Base-by-base conservation (phyloP, 805 yeast genomes). In the Candida succiphila region DNA sequence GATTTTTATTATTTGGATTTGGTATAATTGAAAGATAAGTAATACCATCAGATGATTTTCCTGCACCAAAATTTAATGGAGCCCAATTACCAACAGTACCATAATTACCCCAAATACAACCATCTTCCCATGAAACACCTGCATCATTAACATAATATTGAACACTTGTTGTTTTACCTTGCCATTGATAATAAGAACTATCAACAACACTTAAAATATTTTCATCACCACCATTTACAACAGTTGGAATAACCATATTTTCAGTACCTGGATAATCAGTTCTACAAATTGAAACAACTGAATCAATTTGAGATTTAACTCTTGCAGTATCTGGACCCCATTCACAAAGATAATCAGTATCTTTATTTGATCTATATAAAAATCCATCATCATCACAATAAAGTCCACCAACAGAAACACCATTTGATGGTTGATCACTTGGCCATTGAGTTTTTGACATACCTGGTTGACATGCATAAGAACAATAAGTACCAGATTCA, bases 371-470 rank as follows among this genome's bases (percentile, higher is more conserved):
- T 56, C 67, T 72, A 72, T 77, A 75, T 47, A 79, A 65, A 54
- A 61, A 66, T 37, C 86, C 86, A 34, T 31, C 42, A 37, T 65
- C 48, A 37, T 65, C 48, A 67, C 87, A 79, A 45, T 56, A 56
- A 46, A 79, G 64, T 39, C 87, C 87, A 60, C 87, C 87, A 35
- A 78, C 72, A 28, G 85, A 74, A 40, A 75, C 72, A 56, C 85
- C 87, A 50, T 61, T 70, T 26, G 72, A 37, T 26, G 87, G 87
- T 60, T 78, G 87, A 23, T 54, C 45, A 27, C 70, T 53, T 26
- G 86, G 86, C 85, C 85, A 78, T 61, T 78, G 87, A 38, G 86
- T 78, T 67, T 78, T 78, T 49, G 85, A 75, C 81, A 75, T 75
- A 66, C 87, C 87, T 27, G 85, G 68, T 53, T 76, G 79, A 57